Base-by-base conservation (phyloP, 306 rosid species). In the Sicyos edulis region DNA sequence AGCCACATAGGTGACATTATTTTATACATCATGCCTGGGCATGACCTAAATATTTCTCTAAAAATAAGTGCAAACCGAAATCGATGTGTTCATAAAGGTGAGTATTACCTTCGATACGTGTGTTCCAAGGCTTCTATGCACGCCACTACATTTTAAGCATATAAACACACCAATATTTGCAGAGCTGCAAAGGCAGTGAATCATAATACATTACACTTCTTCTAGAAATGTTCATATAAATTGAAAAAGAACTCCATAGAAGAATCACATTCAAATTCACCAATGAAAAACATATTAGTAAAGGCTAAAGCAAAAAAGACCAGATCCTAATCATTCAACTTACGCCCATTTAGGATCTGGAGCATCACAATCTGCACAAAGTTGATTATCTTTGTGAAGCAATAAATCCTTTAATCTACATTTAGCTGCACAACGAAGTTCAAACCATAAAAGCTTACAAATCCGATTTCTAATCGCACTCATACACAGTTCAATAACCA, bases 301-400 rank as follows among this genome's bases (percentile, higher is more conserved):
- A 42, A 42, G 47, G 47, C 47, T 42, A 42, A 19, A 55, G 22
- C 60, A 14, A 59, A 59, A 59, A 26, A 17, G 71, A 20, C 11
- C 4, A 42, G 54, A 66, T 66, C 70, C 26, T 11, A 64, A 5
- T 24, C 45, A 6, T 74, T 12, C 51, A 47, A 86, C 99, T 83
- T 84, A 95, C 99, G 99, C 99, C 99, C 99, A 95, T 86, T 95
- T 95, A 58, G 99, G 99, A 87, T 91, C 95, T 5, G 95, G 85
- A 40, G 96, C 92, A 80, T 86, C 88, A 80, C 99, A 95, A 81
- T 95, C 99, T 69, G 99, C 92, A 79, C 99, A 95, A 65, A 50
- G 0, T 74, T 89, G 92, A 78, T 95, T 95, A 81, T 95, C 97
- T 10, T 77, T 81, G 53, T 87, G 95, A 73, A 77, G 78, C 82